Percentiles rank a stretch among this genome's conserved stretches.
phyloP scores from a whole-genome alignment of 2,329 filamentous ascomycete genomes.

The Diaporthe sp. region DNA sequence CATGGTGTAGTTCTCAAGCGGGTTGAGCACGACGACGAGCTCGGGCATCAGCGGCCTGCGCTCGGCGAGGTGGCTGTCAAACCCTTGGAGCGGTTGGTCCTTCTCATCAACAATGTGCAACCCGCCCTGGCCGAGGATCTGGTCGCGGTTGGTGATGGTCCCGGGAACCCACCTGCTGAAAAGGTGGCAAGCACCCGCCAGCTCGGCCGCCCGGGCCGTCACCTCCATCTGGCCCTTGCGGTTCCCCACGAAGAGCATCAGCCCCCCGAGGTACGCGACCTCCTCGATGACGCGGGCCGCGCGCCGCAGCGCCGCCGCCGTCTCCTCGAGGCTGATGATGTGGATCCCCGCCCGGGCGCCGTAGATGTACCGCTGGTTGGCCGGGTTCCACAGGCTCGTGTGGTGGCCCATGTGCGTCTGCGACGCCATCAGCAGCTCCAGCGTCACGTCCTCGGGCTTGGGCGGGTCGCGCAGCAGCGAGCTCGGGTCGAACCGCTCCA shows the following conservation, averaged over 20 bases:
- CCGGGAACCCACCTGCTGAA: constrained; percentile 95
- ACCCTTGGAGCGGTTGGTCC: constrained; percentile 71
- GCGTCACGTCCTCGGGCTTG: constrained; percentile 80
- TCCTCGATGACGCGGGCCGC: constrained; percentile 93
- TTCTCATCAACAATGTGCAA: constrained; percentile 81
- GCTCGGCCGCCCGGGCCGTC: constrained; percentile 82
- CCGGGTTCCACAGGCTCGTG: constrained; percentile 92
- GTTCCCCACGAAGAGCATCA: constrained; percentile 92
- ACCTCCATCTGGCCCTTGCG: constrained; percentile 82
- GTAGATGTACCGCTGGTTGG: constrained; percentile 93
- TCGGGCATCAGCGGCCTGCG: constrained; percentile 82
- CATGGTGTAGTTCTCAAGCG: constrained; percentile 89
- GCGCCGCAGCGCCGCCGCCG: constrained; percentile 88
- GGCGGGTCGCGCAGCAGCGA: constrained; percentile 79
- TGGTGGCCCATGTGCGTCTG: constrained; percentile 92
- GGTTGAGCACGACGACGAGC: constrained; percentile 92
- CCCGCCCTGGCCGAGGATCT: constrained; percentile 78
- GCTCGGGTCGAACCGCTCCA: constrained; percentile 71
- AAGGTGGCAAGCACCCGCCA: constrained; percentile 84
- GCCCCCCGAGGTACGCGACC: constrained; percentile 82
- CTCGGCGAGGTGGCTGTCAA: constrained; percentile 71
- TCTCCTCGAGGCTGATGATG: constrained; percentile 92
- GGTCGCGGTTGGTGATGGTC: constrained; percentile 90
- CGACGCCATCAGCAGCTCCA: constrained; percentile 89
- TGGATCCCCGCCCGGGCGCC: constrained; percentile 89